Evolutionary conservation across 2,329 filamentous ascomycete species (phyloP).

Genomic region (Escovopsis sp.): DNA sequence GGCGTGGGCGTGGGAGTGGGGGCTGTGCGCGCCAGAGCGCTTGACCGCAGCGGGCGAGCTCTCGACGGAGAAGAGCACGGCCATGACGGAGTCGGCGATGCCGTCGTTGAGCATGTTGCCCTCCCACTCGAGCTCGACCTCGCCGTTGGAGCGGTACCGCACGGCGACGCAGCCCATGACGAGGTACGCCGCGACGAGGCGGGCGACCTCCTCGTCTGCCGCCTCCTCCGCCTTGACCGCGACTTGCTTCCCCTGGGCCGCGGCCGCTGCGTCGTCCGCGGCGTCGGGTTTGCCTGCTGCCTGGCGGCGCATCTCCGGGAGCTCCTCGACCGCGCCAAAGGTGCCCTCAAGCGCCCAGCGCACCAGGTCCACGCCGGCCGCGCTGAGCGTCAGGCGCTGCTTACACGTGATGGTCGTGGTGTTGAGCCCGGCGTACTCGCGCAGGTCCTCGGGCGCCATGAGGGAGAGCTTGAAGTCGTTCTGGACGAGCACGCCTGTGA

Average conservation of each 20-base stretch:
- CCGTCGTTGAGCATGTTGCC: slow-evolving; percentile 96
- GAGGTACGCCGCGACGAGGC: slow-evolving; percentile 41
- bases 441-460: slow-evolving; percentile 91
- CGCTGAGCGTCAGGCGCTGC: slow-evolving; percentile 74
- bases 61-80: slow-evolving; percentile 81
- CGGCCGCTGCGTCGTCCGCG: slow-evolving; percentile 14
- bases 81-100: slow-evolving; percentile 94
- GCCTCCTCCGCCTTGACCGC: slow-evolving; percentile 28
- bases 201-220: slow-evolving; percentile 49
- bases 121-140: slow-evolving; percentile 91
- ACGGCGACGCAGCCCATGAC: slow-evolving; percentile 88
- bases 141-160: slow-evolving; percentile 60
- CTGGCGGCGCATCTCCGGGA: slow-evolving; percentile 36
- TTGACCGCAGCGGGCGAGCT: slow-evolving; percentile 90
- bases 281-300: slow-evolving; percentile 17
- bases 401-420: slow-evolving; percentile 90
- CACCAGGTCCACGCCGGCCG: slow-evolving; percentile 81
- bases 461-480: slow-evolving; percentile 96
- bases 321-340: slow-evolving; percentile 70
- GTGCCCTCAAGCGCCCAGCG: slow-evolving; percentile 90
- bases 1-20: slow-evolving; percentile 18
- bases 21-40: slow-evolving; percentile 29
- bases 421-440: slow-evolving; percentile 92
- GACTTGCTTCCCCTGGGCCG: too few relatives aligned
- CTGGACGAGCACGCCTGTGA: slow-evolving; percentile 86